Evolutionary conservation across 139 green algal species (phyloP), one percentile per base, ranked within the genome.

Genomic region (Asterochloris sp.): DNA sequence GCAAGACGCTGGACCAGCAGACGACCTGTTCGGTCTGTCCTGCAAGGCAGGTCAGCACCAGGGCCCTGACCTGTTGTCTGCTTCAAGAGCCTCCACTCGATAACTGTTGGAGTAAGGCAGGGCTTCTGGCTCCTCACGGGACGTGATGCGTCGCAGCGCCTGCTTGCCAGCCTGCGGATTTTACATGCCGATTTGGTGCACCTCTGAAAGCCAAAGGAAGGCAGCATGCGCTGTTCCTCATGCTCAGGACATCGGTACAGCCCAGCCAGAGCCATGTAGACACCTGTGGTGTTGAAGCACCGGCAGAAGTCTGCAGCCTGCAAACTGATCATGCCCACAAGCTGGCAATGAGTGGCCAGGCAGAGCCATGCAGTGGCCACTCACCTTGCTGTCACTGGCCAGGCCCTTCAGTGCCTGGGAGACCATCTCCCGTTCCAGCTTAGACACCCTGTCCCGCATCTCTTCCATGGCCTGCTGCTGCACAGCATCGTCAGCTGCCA

Each of bases 401-500:
- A 82, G 16, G 63, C 63, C 27, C 61, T 60, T n/a, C 12, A 80
- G 24, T 11, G 78, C 38, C 63, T 62, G 47, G 21, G 61, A 29
- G 61, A 74, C 13, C 10, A 82, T 62, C n/a, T 82, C 27, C 27
- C 78, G 68, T 64, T 89, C 83, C 62, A 87, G 63, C n/a, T 47
- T 54, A n/a, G 80, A 74, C 76, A 82, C 82, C 74, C 85, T 78
- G n/a, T 92, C 83, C 61, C 87, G 71, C 78, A 86, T 74, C 24
- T 85, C 79, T 38, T 47, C 71, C 24, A 91, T 85, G 23, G 87
- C 74, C 15, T 82, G 78, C 13, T 85, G 85, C 38, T 94, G 88
- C 2, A 83, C 82, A 67, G 88, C 85, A 47, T 94, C 90, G 28
- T 94, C 87, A 28, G 73, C n/a, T 8, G 63, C 78, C 63, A 74